Evolutionary conservation across 1,284 basidiomycete genomes (phyloP), one percentile per base, ranked within the genome.

Genomic region (Meira nashicola): DNA sequence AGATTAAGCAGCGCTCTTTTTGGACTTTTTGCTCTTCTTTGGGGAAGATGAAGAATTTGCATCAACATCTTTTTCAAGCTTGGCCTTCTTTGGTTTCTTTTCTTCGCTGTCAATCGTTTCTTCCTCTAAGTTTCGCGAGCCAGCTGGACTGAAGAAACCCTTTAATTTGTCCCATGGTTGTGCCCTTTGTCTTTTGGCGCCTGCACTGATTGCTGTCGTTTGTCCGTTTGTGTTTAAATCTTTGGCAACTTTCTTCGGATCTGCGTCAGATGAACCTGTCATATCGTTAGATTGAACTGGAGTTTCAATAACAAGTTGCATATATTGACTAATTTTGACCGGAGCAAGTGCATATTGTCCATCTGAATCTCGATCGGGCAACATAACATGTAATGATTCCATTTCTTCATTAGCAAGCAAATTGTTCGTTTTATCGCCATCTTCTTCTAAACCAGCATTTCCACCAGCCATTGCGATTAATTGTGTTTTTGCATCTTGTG

Each of bases 131-230:
- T 5, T 21, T 9, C 46, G 17, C 46, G 46, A 48, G 8, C 46
- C 46, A 23, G 46, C 23, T 21, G 46, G 46, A 17, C 5, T 21
- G 21, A 53, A 53, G 19, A 17, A 53, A 17, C 50, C 50, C 50
- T 39, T 53, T 12, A 53, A 33, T 33, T 41, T 39, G 14, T 53
- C 37, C 50, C 50, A 53, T 23, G 50, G 50, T 41, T 53, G 50
- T 33, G 23, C 28, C 28, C 50, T 39, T 41, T 53, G 12, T 17
- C 50, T 39, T 28, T 53, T 53, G 12, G 46, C 46, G 7, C 46
- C 46, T 48, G 46, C 46, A 48, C 46, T 25, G 23, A 12, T 21
- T 12, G 17, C 46, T 2, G 46, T 23, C 21, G 17, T 23, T 48
- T 21, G 23, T 17, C 12, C 21, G 21, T 21, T 48, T 33, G 28